These are phyloP conservation scores for Boletus sp. DNA, from an alignment of 768 basidiomycete genomes.

Conservation along the genomic window DNA sequence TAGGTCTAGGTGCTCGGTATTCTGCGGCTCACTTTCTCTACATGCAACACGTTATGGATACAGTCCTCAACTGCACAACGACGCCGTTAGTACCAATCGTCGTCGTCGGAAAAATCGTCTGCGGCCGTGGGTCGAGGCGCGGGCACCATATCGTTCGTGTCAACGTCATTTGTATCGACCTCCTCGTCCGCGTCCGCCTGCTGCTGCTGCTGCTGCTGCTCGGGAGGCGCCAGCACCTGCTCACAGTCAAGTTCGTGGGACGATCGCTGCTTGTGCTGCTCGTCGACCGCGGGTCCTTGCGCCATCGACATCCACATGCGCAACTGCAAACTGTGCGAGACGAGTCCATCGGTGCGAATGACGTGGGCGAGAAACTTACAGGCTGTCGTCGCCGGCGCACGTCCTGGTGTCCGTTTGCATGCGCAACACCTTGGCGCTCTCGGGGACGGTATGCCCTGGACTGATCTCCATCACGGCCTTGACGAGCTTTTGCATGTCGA, in stretches of 20 bases:
- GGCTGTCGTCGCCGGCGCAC: slow-evolving; percentile 54
- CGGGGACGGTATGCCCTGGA: slow-evolving; percentile 24
- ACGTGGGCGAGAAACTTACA: slow-evolving; percentile 32
- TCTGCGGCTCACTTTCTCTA: background rate
- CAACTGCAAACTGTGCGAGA: slow-evolving; percentile 36
- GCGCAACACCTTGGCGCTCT: slow-evolving; percentile 35
- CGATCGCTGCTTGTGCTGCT: slow-evolving; percentile 34
- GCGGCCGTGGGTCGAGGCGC: slow-evolving; percentile 4
- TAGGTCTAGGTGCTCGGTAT: background rate
- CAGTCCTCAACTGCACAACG: background rate
- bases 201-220: background rate
- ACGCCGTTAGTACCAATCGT: slow-evolving; percentile 22
- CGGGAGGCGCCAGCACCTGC: slow-evolving; percentile 12
- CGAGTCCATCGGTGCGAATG: too few relatives aligned
- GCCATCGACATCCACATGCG: slow-evolving; percentile 48
- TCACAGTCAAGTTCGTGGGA: slow-evolving; percentile 12
- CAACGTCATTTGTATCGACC: slow-evolving; percentile 10
- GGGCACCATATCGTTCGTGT: slow-evolving; percentile 11
- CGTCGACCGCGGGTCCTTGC: slow-evolving; percentile 44
- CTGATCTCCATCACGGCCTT: slow-evolving; percentile 38
- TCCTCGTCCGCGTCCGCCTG: background rate
- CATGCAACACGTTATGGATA: background rate
- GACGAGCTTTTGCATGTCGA: slow-evolving; percentile 43
- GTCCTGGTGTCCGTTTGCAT: slow-evolving; percentile 35
- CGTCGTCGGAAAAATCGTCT: slow-evolving; percentile 29